phyloP scores from a whole-genome alignment of 163 green algal genomes.

The Chlorella variabilis region DNA sequence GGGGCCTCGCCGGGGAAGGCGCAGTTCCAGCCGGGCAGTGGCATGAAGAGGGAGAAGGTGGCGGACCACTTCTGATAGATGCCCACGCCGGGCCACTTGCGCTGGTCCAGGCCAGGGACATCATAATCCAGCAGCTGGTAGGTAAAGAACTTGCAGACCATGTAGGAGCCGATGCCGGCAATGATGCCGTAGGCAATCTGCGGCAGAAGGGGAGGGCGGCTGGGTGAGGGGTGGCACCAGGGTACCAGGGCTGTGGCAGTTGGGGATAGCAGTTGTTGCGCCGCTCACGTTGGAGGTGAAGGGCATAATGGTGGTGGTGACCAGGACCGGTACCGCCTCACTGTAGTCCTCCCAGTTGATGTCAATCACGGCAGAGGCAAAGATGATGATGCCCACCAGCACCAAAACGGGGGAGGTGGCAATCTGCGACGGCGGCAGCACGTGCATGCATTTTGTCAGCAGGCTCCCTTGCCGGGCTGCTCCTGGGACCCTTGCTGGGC shows the following conservation, averaged over 20 bases:
- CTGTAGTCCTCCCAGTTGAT: conserved; percentile 63
- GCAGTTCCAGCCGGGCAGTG: conserved; percentile 18
- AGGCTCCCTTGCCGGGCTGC: background rate
- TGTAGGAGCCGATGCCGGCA: conserved; percentile 17
- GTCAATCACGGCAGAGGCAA: conserved; percentile 53
- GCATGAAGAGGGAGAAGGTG: conserved; percentile 27
- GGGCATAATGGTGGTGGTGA: conserved; percentile 26
- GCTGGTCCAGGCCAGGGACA: conserved; percentile 1
- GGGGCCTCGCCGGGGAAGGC: background rate
- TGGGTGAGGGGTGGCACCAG: too few species aligned
- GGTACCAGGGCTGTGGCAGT: too few species aligned
- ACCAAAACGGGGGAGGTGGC: conserved; percentile 48
- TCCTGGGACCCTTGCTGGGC: too few species aligned
- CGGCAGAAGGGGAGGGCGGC: background rate
- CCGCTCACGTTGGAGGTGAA: background rate
- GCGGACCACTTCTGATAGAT: background rate
- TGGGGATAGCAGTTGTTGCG: too few species aligned
- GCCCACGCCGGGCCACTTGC: background rate
- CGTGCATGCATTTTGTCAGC: background rate
- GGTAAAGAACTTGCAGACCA: conserved; percentile 21
- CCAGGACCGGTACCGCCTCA: conserved; percentile 23
- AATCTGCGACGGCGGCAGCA: conserved; percentile 33
- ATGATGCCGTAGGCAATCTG: conserved; percentile 28
- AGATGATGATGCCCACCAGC: conserved; percentile 52
- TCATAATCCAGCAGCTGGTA: conserved; percentile 13